Evolutionary conservation across 2,329 filamentous ascomycete species (phyloP), one percentile per base, ranked within the genome.

Genomic region (Botrytis medusae): DNA sequence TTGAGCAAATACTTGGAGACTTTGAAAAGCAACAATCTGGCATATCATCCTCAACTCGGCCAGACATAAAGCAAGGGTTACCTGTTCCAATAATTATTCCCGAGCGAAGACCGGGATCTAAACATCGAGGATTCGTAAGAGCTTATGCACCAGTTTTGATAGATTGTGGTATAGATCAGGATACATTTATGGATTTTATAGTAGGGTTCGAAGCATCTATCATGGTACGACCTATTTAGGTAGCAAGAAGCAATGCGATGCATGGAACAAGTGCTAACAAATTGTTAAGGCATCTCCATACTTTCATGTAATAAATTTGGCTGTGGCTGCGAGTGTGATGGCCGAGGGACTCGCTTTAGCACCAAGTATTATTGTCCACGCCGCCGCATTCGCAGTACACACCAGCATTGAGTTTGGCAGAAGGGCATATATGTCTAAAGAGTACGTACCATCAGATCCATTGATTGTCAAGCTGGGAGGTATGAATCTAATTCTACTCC

Each of bases 61-160:
- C 29, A 59, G 48, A 34, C 1, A 34, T 16, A 22, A 57, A 34
- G 22, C 48, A 59, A 59, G 61, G 48, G 22, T 77, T 86, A 1
- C 80, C 82, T n/a, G 81, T 82, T 67, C 86, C 86, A 0, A 84
- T 88, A 40, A 83, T 88, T 34, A 79, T 89, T 8, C 85, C 86
- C 0, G 87, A 89, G 73, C 80, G 87, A 4, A 83, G 87, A 22
- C 87, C 87, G 0, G 82, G 84, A 51, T 81, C 83, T 42, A 85
- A 85, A 69, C 77, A 80, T 0, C 82, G 87, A 25, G 87, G 87
- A 0, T 88, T 88, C 75, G 81, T 88, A 5, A 83, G 84, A 22
- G 87, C 85, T 0, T 88, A 88, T 77, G 83, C 86, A 0, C 87
- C 87, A 0, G 78, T 85, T 0, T 81, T 89, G 0, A 81, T 79